phyloP scores from a whole-genome alignment of 163 green algal genomes.

The Prototheca stagnorum region DNA sequence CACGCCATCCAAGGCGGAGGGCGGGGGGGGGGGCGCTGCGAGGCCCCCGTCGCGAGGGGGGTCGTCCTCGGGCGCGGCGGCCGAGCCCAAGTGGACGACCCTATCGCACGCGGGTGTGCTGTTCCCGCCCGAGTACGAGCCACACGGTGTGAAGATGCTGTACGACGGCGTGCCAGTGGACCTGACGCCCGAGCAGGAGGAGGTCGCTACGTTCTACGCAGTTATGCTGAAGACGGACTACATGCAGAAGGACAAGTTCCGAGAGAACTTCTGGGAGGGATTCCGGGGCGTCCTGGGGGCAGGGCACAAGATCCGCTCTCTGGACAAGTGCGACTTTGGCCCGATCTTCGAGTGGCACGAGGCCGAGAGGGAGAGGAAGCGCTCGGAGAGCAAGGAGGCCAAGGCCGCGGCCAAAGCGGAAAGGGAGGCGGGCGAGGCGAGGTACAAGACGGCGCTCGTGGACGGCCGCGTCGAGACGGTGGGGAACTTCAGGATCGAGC shows the following conservation, averaged over 20 bases:
- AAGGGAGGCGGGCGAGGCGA: conserved; percentile 60
- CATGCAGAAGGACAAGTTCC: conserved; percentile 73
- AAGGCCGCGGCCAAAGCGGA: conserved; percentile 70
- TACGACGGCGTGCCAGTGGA: conserved; percentile 78
- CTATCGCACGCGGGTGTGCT: conserved; percentile 81
- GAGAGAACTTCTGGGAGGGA: conserved; percentile 87
- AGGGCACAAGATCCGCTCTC: conserved; percentile 60
- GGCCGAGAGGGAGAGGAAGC: conserved; percentile 77
- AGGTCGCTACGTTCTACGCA: conserved; percentile 91
- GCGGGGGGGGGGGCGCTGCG: too few relatives aligned
- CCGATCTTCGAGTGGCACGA: conserved; percentile 82
- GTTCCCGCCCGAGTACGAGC: conserved; percentile 74
- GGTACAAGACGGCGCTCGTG: conserved; percentile 77
- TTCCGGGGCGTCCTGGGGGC: conserved; percentile 58
- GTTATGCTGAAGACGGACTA: conserved; percentile 96
- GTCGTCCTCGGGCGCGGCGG: not conserved
- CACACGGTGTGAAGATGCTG: conserved; percentile 86
- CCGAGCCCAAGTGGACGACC: conserved; percentile 63
- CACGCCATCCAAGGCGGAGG: too few relatives aligned
- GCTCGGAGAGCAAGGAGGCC: conserved; percentile 76
- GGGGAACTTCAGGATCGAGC: conserved; percentile 96
- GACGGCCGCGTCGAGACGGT: conserved; percentile 80
- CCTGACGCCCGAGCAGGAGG: conserved; percentile 81
- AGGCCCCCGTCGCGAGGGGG: too few relatives aligned
- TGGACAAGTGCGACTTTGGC: conserved; percentile 76